Conservation (phyloP, 2,329 filamentous ascomycete species). For the Pestalotiopsis sp. region DNA sequence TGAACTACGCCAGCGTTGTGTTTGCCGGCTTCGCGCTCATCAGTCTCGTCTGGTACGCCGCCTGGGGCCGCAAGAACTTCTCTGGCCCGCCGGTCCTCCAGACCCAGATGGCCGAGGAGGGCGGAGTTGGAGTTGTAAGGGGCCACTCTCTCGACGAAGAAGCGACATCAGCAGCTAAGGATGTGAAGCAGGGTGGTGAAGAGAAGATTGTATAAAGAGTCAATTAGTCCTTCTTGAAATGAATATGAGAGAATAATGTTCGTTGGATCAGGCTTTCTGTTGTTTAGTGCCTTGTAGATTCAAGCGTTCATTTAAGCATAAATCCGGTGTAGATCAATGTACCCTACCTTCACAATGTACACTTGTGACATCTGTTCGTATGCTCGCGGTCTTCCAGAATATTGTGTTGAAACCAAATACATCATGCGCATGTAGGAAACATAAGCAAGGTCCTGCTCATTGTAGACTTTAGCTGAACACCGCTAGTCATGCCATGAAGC, state of each 20-base stretch:
- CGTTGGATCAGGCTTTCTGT: neutral
- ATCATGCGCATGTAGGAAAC: too few species aligned
- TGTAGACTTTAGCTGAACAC: too few species aligned
- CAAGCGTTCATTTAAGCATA: neutral
- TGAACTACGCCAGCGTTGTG: conserved; percentile 69
- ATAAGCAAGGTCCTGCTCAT: too few species aligned
- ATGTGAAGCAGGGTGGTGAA: neutral
- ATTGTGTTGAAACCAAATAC: too few species aligned
- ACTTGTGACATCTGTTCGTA: too few species aligned
- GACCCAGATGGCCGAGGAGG: conserved; percentile 20
- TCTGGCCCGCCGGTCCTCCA: conserved; percentile 50
- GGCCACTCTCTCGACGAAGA: conserved; percentile 18
- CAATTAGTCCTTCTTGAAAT: neutral
- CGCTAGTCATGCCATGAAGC: too few species aligned
- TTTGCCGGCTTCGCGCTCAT: conserved; percentile 63
- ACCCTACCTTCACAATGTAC: too few species aligned
- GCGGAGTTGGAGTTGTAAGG: conserved; percentile 21
- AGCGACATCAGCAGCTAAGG: neutral
- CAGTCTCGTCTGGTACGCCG: conserved; percentile 63
- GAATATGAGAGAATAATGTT: neutral
- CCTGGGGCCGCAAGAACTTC: conserved; percentile 63
- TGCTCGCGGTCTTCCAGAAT: too few species aligned
- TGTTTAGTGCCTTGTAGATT: neutral
- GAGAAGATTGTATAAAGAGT: neutral
- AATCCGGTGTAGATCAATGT: neutral